phyloP scores from a whole-genome alignment of 306 rosid species.

The Citrullus mucosospermus region DNA sequence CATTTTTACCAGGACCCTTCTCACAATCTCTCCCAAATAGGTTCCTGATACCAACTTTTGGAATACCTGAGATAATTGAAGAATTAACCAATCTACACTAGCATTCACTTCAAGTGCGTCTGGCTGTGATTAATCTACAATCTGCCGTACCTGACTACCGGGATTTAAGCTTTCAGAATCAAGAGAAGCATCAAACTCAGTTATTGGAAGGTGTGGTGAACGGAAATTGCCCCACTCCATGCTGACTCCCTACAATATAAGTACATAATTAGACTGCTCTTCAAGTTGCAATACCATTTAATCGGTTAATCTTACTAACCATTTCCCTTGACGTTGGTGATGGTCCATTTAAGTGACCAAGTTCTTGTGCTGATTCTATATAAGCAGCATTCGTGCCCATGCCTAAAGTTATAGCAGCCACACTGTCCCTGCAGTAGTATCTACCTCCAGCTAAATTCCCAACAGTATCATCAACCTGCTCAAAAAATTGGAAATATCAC shows the following conservation, averaged over 20 bases:
- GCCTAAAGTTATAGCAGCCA: slow-evolving; percentile 49
- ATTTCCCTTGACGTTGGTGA: slow-evolving; percentile 32
- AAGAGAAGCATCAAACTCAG: slow-evolving; percentile 36
- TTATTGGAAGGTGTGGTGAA: slow-evolving; percentile 43
- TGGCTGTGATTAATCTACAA: not conserved
- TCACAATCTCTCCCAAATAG: slow-evolving; percentile 59
- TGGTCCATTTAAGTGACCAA: slow-evolving; percentile 19
- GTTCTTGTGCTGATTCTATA: slow-evolving; percentile 30
- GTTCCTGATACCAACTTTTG: slow-evolving; percentile 49
- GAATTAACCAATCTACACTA: not conserved
- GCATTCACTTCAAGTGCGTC: not conserved
- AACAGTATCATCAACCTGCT: slow-evolving; percentile 57
- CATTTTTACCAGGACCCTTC: slow-evolving; percentile 42
- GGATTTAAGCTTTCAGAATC: slow-evolving; percentile 54
- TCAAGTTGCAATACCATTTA: not conserved
- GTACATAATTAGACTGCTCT: not conserved
- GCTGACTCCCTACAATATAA: slow-evolving; percentile 44
- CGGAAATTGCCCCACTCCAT: slow-evolving; percentile 51
- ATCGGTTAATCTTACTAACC: slow-evolving; percentile 24
- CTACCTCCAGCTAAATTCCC: slow-evolving; percentile 71
- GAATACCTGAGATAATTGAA: slow-evolving; percentile 22
- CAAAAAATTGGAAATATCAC: not conserved
- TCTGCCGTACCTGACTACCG: slow-evolving; percentile 27
- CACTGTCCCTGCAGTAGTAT: slow-evolving; percentile 42
- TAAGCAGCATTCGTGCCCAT: slow-evolving; percentile 60